Evolutionary conservation across 139 green algal genomes (phyloP).

Genomic region (Asterochloris erici): DNA sequence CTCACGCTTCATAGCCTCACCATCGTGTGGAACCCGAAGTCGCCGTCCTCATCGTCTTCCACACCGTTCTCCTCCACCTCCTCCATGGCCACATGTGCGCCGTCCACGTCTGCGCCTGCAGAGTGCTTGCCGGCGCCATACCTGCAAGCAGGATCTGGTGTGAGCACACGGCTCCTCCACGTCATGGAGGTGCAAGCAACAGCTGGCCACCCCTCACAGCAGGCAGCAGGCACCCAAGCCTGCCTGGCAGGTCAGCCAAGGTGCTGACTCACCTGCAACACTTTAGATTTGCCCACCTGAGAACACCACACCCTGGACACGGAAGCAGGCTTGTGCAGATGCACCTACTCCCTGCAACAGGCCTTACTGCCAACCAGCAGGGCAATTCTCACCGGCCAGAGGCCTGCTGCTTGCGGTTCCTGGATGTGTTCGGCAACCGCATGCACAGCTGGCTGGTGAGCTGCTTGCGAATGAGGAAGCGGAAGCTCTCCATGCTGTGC

Average conservation of each 20-base stretch:
- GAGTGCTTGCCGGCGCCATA: slow-evolving; percentile 9
- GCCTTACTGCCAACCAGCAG: not conserved
- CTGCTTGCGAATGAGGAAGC: slow-evolving; percentile 55
- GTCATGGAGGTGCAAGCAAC: too few relatives aligned
- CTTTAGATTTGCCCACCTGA: not conserved
- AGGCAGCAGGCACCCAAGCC: too few relatives aligned
- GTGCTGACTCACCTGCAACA: too few relatives aligned
- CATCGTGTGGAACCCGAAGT: slow-evolving; percentile 30
- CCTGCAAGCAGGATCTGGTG: not conserved
- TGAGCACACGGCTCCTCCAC: too few relatives aligned
- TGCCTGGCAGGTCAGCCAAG: too few relatives aligned
- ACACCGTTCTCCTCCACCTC: slow-evolving; percentile 6
- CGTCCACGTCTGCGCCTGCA: slow-evolving; percentile 1
- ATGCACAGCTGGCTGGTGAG: slow-evolving; percentile 50
- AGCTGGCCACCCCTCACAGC: too few relatives aligned
- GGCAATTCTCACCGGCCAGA: slow-evolving; percentile 11
- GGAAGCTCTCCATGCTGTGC: slow-evolving; percentile 45
- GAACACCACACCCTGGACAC: not conserved
- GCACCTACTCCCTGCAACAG: not conserved
- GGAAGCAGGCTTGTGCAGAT: not conserved
- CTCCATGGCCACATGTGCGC: not conserved
- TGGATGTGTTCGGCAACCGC: slow-evolving; percentile 27
- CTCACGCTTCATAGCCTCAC: not conserved
- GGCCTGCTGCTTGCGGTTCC: slow-evolving; percentile 2
- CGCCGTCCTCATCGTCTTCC: slow-evolving; percentile 14